Conservation (phyloP, 1,284 basidiomycete species). For the Inonotus hispidus region DNA sequence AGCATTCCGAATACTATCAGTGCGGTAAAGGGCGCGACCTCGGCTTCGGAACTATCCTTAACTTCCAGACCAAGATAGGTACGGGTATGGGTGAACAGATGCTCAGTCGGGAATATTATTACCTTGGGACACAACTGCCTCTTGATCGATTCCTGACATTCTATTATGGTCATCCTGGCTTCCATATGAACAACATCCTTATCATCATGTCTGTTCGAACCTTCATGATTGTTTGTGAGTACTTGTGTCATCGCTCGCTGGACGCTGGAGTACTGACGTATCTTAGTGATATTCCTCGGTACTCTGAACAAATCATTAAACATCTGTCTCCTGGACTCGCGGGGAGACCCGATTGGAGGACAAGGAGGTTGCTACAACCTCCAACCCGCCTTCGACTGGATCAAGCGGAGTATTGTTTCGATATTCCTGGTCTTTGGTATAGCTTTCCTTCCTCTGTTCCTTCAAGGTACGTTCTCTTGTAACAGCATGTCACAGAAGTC, state of each 20-base stretch:
- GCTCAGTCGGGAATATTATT: slow-evolving; percentile 99
- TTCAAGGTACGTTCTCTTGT: slow-evolving; percentile 69
- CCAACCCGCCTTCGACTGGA: slow-evolving; percentile 93
- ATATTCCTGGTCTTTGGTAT: slow-evolving; percentile 98
- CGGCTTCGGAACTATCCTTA: slow-evolving; percentile 98
- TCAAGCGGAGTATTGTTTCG: slow-evolving; percentile 90
- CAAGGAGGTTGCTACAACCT: slow-evolving; percentile 92
- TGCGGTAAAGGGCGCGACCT: slow-evolving; percentile 99
- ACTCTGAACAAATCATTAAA: slow-evolving; percentile 88
- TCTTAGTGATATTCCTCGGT: slow-evolving; percentile 81
- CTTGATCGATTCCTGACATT: slow-evolving; percentile 99
- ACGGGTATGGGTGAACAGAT: slow-evolving; percentile 99
- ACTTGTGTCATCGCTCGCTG: background rate
- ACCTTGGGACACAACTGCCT: slow-evolving; percentile 96
- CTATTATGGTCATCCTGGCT: slow-evolving; percentile 99
- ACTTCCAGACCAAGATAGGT: slow-evolving; percentile 99
- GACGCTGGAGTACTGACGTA: slow-evolving; percentile 15
- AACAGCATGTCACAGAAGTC: background rate
- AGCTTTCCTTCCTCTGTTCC: slow-evolving; percentile 90
- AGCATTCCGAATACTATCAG: slow-evolving; percentile 99
- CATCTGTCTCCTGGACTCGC: slow-evolving; percentile 80
- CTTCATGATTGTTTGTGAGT: slow-evolving; percentile 87
- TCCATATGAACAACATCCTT: slow-evolving; percentile 99
- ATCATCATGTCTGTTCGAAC: slow-evolving; percentile 96
- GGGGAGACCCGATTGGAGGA: slow-evolving; percentile 73